Evolutionary conservation across 2,329 filamentous ascomycete species (phyloP).

Genomic region (Zymoseptoria crescenta): DNA sequence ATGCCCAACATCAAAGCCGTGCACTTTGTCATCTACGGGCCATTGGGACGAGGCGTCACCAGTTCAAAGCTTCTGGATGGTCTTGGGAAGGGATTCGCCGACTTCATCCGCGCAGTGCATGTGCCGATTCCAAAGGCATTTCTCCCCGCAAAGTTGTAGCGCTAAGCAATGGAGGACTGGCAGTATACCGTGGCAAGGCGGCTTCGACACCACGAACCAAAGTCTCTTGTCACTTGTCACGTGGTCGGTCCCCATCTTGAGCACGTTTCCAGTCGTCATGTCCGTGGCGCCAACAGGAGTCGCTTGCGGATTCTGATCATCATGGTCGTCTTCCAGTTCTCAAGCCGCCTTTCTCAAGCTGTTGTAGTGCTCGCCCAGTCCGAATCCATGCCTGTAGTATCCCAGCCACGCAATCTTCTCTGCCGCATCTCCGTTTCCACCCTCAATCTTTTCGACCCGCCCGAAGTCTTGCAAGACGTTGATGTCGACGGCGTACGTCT

Average conservation of each 20-base stretch:
- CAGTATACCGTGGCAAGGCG: no score
- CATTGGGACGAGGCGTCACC: slow-evolving; percentile 19
- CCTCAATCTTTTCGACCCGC: slow-evolving; percentile 65
- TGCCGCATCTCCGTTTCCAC: slow-evolving; percentile 32
- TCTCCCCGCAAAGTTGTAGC: slow-evolving; percentile 7
- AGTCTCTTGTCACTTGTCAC: no score
- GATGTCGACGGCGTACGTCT: slow-evolving; percentile 71
- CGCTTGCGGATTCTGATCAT: no score
- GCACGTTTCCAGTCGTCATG: no score
- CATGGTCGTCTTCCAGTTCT: not conserved
- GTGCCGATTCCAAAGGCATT: slow-evolving; percentile 20
- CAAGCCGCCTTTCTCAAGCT: slow-evolving; percentile 49
- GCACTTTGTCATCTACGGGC: slow-evolving; percentile 30
- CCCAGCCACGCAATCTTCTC: slow-evolving; percentile 72
- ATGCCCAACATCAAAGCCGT: slow-evolving; percentile 33
- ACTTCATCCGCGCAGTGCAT: slow-evolving; percentile 18
- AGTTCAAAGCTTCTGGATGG: slow-evolving; percentile 18
- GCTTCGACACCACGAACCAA: no score
- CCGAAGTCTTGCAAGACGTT: slow-evolving; percentile 78
- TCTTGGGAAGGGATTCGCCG: slow-evolving; percentile 19
- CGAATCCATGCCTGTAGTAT: slow-evolving; percentile 91
- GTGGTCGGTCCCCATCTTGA: no score
- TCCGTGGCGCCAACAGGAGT: no score
- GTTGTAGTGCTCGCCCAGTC: slow-evolving; percentile 95
- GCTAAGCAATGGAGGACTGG: slow-evolving; percentile 1